These are phyloP conservation scores for Anethum foeniculum DNA, from an alignment of 140 eudicot species.

Conservation along the genomic window DNA sequence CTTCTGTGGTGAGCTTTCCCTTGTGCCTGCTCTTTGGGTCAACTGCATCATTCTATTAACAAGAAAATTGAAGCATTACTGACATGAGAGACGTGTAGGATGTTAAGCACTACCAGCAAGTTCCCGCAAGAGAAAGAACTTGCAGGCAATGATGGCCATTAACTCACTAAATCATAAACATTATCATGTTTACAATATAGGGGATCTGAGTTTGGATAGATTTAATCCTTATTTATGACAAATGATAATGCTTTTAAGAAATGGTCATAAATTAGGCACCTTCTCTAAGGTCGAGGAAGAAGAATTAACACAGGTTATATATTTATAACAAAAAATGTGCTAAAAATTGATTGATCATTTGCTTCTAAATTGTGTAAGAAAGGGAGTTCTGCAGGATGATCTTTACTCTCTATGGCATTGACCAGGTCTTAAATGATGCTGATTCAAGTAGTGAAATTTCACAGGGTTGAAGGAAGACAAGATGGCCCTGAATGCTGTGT, in stretches of 20 bases:
- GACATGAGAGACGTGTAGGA: not conserved
- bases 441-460: not conserved
- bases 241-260: not conserved
- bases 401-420: not conserved
- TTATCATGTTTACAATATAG: not conserved
- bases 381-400: not conserved
- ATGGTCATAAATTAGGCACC: not conserved
- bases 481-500: not conserved
- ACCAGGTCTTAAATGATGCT: not conserved
- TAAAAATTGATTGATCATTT: not conserved
- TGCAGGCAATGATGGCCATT: not conserved
- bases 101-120: not conserved
- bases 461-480: not conserved
- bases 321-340: not conserved
- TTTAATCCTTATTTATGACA: not conserved
- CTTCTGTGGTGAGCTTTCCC: slow-evolving; percentile 97
- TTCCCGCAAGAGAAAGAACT: not conserved
- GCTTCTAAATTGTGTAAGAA: not conserved
- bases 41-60: slow-evolving; percentile 66
- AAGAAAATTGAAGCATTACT: not conserved
- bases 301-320: not conserved
- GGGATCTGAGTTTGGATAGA: not conserved
- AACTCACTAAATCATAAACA: not conserved
- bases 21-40: slow-evolving; percentile 99
- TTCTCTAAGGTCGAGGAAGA: not conserved